Evolutionary conservation across 495 filamentous ascomycete genomes (phyloP), one percentile per base, ranked within the genome.

Genomic region (Sphaerosporella brunnea): DNA sequence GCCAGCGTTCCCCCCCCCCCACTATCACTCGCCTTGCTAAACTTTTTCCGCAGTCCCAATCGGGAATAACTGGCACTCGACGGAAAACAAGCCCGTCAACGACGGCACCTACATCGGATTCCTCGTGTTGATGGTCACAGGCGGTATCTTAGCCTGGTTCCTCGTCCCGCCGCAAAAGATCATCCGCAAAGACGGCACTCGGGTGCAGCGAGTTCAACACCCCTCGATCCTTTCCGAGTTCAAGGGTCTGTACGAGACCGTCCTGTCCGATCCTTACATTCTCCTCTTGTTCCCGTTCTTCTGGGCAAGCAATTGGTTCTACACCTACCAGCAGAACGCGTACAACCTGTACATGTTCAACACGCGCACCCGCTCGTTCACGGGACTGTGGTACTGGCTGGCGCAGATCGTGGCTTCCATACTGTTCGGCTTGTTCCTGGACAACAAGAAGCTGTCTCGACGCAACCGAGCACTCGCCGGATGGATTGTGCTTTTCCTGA

Each of bases 81-180:
- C 56, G 3, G 62, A 54, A n/a, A 68, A 69, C 47, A 71, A 66
- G 35, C 65, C 68, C 15, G 82, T 92, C 49, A 80, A 68, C 32
- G 78, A 87, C 62, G 85, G 85, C 40, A 95, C 87, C 39, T 96
- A 94, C 56, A 71, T 87, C 47, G 88, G 78, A 39, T 93, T 96
- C 70, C 73, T 94, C 38, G 75, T 93, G 45, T 75, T 94, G 44
- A 93, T 90, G 75, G 64, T 80, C 13, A 30, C 70, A 37, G 88
- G 88, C 45, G 85, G 84, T 44, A 51, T 72, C 28, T 69, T 93
- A 1, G 75, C 82, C 16, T 74, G 80, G 55, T 65, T 68, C 47
- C 72, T 96, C n/a, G 75, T 75, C 48, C 75, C 90, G 55, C 81
- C 82, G 47, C 75, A 79, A 50, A 69, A 78, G 42, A 72, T 96